Evolutionary conservation across 306 rosid species (phyloP), one percentile per base, ranked within the genome.

Genomic region (Notholithocarpus densiflorus): DNA sequence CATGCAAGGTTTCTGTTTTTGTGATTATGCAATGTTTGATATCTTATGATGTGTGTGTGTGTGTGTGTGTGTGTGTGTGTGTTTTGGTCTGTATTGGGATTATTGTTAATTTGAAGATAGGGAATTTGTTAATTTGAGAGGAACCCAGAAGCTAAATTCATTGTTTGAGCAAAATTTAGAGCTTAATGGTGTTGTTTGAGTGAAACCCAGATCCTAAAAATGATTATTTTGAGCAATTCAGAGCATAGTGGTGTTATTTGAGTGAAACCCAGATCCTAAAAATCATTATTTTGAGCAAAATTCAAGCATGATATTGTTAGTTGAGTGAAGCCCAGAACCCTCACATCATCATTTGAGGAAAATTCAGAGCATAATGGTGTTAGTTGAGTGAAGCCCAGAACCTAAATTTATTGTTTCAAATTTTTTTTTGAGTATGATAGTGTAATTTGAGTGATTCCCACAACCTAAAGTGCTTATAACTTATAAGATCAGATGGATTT

Each of bases 131-230:
- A 26, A 21, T 61, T 51, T 26, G 59, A 32, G 81, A 66, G 32
- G 32, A 54, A 54, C 72, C 48, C 74, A 72, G 74, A 56, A 76
- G 26, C 56, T 75, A 15, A 31, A 23, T 18, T 75, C 60, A 45
- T 26, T 19, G 77, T 48, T 74, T 79, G 60, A 4, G n/a, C n/a
- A 26, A 72, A 37, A 64, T 57, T 59, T 31, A 4, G 48, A 18
- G 24, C 24, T 3, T 73, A 31, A 45, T 24, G 2, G 5, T 10
- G 40, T 17, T 37, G 56, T 69, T 72, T 79, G 12, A 19, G 45
- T 18, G 17, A 18, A 75, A 59, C 24, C 54, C 23, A 8, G 56
- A 77, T 8, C 17, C 26, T 7, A 3, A 11, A 31, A 23, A 20
- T 72, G 55, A 54, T 45, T 19, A 77, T 55, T 74, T 79, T 54